These are phyloP conservation scores for Starmerella kuoi DNA, from an alignment of 805 yeast genomes.

Conservation along the genomic window DNA sequence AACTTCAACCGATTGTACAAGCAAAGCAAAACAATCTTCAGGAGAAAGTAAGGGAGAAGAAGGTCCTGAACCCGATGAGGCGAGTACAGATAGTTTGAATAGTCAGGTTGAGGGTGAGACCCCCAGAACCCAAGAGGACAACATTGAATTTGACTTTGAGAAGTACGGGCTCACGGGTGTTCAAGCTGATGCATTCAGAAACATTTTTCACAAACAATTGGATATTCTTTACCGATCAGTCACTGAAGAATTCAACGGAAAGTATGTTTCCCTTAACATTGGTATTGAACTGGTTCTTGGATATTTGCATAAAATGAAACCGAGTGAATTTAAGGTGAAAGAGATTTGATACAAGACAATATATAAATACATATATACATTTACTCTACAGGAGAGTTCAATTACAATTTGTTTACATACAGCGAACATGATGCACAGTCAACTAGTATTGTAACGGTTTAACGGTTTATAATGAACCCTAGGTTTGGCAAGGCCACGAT, in stretches of 20 bases:
- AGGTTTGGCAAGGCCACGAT: background rate
- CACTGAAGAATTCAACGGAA: conserved; percentile 3
- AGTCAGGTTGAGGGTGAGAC: too few relatives aligned
- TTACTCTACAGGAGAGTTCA: too few relatives aligned
- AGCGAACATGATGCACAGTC: too few relatives aligned
- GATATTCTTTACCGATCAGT: conserved; percentile 3
- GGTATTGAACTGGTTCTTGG: conserved; percentile 8
- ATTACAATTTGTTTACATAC: too few relatives aligned
- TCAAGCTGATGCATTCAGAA: background rate
- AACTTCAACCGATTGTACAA: too few relatives aligned
- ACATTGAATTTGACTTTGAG: background rate
- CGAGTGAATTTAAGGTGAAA: background rate
- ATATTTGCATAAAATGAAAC: conserved; percentile 2
- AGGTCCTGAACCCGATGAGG: too few relatives aligned
- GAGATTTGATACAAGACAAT: background rate
- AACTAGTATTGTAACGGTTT: too few relatives aligned
- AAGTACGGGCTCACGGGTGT: background rate
- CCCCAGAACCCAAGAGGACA: too few relatives aligned
- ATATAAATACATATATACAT: too few relatives aligned
- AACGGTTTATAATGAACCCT: background rate
- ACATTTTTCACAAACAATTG: conserved; percentile 1
- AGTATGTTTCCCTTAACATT: background rate
- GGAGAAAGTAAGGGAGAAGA: too few relatives aligned
- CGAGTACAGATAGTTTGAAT: too few relatives aligned
- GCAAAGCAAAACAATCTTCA: too few relatives aligned